Evolutionary conservation across 805 yeast genomes (phyloP), one percentile per base, ranked within the genome.

Genomic region (Limtongia smithiae): DNA sequence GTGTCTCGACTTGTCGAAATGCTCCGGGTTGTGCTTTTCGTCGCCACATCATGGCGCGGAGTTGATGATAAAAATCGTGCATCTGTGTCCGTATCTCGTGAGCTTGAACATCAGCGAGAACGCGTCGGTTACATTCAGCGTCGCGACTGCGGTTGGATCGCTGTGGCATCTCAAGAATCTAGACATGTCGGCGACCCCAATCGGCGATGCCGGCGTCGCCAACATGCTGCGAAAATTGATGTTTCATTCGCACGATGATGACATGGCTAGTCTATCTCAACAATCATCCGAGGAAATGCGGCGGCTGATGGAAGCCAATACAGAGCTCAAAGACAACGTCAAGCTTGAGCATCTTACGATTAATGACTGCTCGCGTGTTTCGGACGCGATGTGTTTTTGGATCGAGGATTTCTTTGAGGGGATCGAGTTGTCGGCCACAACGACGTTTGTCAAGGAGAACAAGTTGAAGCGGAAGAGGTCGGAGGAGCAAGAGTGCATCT

Each of bases 361-460:
- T 11, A 42, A 42, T 18, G 22, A 24, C 32, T 48, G 51, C 17
- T 33, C 40, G 15, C 11, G 25, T 28, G 37, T 46, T 8, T 35
- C 46, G 11, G 46, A 46, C 30, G 18, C 17, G 32, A 31, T 35
- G 38, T 45, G 44, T 25, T 43, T 43, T 36, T 43, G 47, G 47
- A 43, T 43, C 22, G 39, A 43, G 22, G 47, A 43, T 34, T 33
- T 31, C 20, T 14, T 43, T n/a, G n/a, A n/a, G n/a, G n/a, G n/a
- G n/a, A n/a, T n/a, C n/a, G n/a, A n/a, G n/a, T n/a, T n/a, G n/a
- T n/a, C n/a, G n/a, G n/a, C n/a, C n/a, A n/a, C n/a, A n/a, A n/a
- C n/a, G n/a, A n/a, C n/a, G n/a, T n/a, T n/a, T n/a, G n/a, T n/a
- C n/a, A n/a, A n/a, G n/a, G n/a, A n/a, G n/a, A n/a, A n/a, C n/a